phyloP scores from a whole-genome alignment of 2,329 filamentous ascomycete species.

The Cercospora zeina region DNA sequence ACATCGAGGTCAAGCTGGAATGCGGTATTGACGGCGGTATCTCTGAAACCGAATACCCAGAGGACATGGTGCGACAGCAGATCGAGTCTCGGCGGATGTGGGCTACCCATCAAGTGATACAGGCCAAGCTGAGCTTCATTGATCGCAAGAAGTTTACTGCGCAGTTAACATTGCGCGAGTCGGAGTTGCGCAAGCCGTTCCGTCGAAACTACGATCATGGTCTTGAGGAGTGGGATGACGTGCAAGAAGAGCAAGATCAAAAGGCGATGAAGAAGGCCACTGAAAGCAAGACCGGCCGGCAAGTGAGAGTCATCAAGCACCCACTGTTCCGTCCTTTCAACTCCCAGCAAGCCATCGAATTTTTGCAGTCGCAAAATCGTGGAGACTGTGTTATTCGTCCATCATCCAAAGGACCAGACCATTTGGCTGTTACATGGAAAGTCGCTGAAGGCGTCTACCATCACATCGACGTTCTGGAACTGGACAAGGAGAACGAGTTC shows the following conservation, averaged over 20 bases:
- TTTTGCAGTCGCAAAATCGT: constrained; percentile 76
- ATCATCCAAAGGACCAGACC: constrained; percentile 91
- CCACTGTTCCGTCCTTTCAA: constrained; percentile 95
- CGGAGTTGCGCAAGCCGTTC: constrained; percentile 72
- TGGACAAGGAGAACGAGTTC: constrained; percentile 97
- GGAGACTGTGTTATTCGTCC: constrained; percentile 95
- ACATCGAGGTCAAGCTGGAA: constrained; percentile 89
- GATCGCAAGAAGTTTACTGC: constrained; percentile 83
- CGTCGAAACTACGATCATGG: constrained; percentile 69
- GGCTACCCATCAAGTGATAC: constrained; percentile 76
- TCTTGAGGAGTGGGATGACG: constrained; percentile 70
- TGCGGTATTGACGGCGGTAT: constrained; percentile 91
- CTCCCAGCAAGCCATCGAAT: constrained; percentile 87
- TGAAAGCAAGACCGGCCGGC: constrained; percentile 78
- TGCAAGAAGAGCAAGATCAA: constrained; percentile 67
- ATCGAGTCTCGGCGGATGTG: constrained; percentile 63
- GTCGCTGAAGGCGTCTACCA: constrained; percentile 95
- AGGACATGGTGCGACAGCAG: constrained; percentile 59
- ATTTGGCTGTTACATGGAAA: constrained; percentile 97
- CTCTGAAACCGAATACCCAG: constrained; percentile 77
- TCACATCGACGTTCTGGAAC: constrained; percentile 93
- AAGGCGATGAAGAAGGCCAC: constrained; percentile 75
- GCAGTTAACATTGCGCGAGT: constrained; percentile 81
- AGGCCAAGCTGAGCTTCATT: constrained; percentile 82
- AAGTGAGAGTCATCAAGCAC: constrained; percentile 95